Evolutionary conservation across 495 filamentous ascomycete species (phyloP).

Genomic region (Penicillium tannophilum): DNA sequence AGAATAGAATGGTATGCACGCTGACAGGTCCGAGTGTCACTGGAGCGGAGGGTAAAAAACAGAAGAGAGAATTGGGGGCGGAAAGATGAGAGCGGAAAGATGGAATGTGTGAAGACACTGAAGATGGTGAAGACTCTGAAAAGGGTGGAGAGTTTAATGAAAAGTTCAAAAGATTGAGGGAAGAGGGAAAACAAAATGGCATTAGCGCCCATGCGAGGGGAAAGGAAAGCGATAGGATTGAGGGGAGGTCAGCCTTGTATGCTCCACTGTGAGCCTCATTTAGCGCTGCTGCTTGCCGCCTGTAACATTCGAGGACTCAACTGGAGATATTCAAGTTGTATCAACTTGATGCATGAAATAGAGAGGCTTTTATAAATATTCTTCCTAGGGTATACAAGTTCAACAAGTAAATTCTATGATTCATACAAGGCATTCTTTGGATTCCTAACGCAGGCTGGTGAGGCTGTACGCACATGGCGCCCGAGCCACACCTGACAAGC

Average conservation of each 20-base stretch:
- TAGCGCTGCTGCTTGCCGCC: slow-evolving; percentile 12
- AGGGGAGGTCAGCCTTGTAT: slow-evolving; percentile 13
- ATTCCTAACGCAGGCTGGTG: not conserved
- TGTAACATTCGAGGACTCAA: not conserved
- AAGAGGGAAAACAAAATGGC: not conserved
- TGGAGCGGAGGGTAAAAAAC: not conserved
- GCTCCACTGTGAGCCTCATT: slow-evolving; percentile 15
- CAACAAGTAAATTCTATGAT: not conserved
- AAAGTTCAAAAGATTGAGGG: not conserved
- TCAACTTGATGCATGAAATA: too few relatives aligned
- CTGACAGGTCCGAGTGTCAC: not conserved
- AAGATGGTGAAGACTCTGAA: not conserved
- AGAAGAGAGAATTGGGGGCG: not conserved
- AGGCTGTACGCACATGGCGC: not conserved
- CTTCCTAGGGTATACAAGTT: too few relatives aligned
- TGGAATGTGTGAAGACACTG: not conserved
- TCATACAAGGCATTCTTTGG: not conserved
- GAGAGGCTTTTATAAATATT: not conserved
- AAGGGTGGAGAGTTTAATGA: not conserved
- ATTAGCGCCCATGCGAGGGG: slow-evolving; percentile 6
- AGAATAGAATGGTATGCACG: not conserved
- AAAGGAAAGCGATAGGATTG: not conserved
- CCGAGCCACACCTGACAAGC: not conserved
- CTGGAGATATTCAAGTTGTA: too few relatives aligned
- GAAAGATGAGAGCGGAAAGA: not conserved